A percentile compares a stretch with the other conserved stretches of the same genome.
Evolutionary conservation across 345 rosid species (phyloP).

Genomic region (Gossypium herbaceum): DNA sequence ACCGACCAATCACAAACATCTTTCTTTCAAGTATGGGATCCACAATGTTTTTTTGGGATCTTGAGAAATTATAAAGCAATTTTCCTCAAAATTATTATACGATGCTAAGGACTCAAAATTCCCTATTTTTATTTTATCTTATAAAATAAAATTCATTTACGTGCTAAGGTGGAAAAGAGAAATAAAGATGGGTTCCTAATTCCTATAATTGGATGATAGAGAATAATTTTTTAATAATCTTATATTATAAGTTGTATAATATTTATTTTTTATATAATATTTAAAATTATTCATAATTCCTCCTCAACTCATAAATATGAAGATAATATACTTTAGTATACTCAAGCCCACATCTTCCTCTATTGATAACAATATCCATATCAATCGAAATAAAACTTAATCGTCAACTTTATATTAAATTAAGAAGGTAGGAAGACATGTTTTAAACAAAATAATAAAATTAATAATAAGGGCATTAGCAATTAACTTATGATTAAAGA

Average conservation of each 20-base stretch:
- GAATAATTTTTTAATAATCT: background rate
- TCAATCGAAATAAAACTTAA: too few relatives aligned
- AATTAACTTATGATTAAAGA: background rate
- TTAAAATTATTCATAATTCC: fast-evolving
- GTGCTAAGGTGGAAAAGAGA: background rate
- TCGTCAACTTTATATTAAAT: too few relatives aligned
- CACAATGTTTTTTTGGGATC: background rate
- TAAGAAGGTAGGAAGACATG: too few relatives aligned
- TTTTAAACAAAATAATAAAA: background rate
- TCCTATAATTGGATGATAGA: too few relatives aligned
- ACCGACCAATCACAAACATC: constrained; percentile 16
- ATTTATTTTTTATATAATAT: too few relatives aligned
- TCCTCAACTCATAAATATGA: fast-evolving
- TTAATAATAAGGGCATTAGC: background rate
- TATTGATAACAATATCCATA: too few relatives aligned
- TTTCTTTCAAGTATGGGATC: background rate
- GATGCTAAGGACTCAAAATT: background rate
- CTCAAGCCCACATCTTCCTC: fast-evolving
- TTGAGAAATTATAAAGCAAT: background rate
- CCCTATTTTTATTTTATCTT: background rate
- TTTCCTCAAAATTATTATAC: background rate
- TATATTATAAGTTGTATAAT: too few relatives aligned
- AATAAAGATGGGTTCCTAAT: too few relatives aligned
- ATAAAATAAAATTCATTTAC: background rate
- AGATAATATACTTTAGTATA: fast-evolving